Conservation (phyloP, 306 rosid genomes). For the Acacia crassicarpa region DNA sequence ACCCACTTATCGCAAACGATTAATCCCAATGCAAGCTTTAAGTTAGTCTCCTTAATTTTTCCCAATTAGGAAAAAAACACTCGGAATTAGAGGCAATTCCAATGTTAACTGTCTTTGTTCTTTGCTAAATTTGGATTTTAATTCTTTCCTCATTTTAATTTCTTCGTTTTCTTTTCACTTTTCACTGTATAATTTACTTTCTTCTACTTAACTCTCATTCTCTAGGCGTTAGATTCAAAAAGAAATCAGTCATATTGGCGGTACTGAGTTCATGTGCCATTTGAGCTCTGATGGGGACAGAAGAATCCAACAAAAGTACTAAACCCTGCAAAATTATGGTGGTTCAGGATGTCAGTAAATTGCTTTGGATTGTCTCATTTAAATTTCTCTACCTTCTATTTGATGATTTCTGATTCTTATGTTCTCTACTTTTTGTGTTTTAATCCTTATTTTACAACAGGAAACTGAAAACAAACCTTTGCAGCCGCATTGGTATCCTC, state of each 20-base stretch:
- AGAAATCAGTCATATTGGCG: constrained; percentile 21
- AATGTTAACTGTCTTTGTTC: neutral
- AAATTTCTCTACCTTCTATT: constrained; percentile 19
- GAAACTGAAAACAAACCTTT: constrained; percentile 26
- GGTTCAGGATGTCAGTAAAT: constrained; percentile 41
- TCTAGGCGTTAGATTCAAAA: constrained; percentile 10
- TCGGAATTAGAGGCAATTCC: neutral
- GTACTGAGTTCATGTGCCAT: constrained; percentile 12
- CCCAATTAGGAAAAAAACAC: neutral
- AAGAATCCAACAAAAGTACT: constrained; percentile 30
- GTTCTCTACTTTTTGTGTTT: neutral
- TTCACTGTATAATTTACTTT: neutral
- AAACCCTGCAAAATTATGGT: constrained; percentile 27
- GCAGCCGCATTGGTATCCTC: constrained; percentile 30
- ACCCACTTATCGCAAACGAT: neutral
- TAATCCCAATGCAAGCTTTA: constrained; percentile 3
- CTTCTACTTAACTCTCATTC: neutral
- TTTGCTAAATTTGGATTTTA: neutral
- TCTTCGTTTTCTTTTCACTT: neutral
- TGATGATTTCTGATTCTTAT: neutral
- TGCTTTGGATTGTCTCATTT: constrained; percentile 25
- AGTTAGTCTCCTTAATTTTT: neutral
- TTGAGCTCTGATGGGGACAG: constrained; percentile 34
- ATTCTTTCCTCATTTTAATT: neutral
- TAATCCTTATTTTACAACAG: constrained; percentile 7